Evolutionary conservation across 2,329 filamentous ascomycete genomes (phyloP).

Genomic region (Trichoderma endophyticum): DNA sequence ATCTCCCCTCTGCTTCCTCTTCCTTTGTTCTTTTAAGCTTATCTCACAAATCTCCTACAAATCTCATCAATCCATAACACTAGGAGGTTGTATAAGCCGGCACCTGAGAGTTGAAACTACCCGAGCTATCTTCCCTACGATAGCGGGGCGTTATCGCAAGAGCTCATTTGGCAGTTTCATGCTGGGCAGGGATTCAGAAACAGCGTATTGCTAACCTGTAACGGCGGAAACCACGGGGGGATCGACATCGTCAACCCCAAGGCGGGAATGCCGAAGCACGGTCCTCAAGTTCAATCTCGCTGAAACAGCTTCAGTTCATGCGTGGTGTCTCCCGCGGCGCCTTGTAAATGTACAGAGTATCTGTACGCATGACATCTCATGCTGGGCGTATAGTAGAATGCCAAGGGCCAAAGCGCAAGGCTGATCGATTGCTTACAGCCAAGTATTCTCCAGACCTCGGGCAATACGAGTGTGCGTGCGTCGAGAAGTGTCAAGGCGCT

Average conservation of each 20-base stretch:
- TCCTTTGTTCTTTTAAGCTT: conserved; percentile 8
- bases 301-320: conserved; percentile 14
- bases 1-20: not conserved
- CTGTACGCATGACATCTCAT: not conserved
- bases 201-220: not conserved
- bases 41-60: not conserved
- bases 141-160: not conserved
- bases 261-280: not conserved
- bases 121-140: not conserved
- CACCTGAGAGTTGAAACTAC: not conserved
- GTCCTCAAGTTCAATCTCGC: not conserved
- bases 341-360: not conserved
- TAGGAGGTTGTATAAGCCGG: conserved; percentile 1
- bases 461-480: not conserved
- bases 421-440: not conserved
- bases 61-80: not conserved
- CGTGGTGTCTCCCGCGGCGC: not conserved
- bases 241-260: not conserved
- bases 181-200: not conserved
- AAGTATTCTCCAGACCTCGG: not conserved
- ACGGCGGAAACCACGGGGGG: not conserved
- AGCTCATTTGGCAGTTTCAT: conserved; percentile 9
- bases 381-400: not conserved
- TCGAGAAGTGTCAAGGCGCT: not conserved
- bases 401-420: not conserved